phyloP scores from a whole-genome alignment of 106 monocot genomes.

The Platanthera zijinensis region DNA sequence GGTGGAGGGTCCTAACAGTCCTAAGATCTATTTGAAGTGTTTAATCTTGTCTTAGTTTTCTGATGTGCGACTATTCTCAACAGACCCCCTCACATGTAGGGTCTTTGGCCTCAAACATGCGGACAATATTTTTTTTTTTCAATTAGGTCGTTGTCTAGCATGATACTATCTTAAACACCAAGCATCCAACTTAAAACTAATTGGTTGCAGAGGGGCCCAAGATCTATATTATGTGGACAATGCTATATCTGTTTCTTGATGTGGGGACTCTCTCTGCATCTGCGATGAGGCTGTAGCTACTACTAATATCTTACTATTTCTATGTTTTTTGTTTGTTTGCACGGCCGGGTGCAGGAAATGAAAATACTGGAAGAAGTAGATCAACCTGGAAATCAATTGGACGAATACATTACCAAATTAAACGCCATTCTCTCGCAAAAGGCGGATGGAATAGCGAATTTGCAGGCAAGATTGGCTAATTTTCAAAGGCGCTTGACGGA shows the following conservation, averaged over 20 bases:
- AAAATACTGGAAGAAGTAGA: conserved; percentile 78
- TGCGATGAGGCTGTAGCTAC: too few species aligned
- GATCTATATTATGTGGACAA: too few species aligned
- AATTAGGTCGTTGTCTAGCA: neutral
- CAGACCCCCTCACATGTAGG: too few species aligned
- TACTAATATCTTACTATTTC: neutral
- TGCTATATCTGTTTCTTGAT: neutral
- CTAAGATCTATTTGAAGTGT: too few species aligned
- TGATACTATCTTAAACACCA: neutral
- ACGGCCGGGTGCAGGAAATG: conserved; percentile 50
- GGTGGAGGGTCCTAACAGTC: neutral
- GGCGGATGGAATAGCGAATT: conserved; percentile 66
- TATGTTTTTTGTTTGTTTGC: neutral
- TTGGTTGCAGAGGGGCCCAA: too few species aligned
- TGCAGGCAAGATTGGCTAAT: conserved; percentile 66
- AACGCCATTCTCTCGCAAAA: conserved; percentile 70
- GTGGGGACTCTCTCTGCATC: neutral
- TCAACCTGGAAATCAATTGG: conserved; percentile 77
- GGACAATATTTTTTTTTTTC: neutral
- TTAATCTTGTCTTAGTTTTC: too few species aligned
- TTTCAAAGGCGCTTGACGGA: conserved; percentile 85
- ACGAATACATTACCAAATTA: conserved; percentile 67
- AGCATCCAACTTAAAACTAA: too few species aligned
- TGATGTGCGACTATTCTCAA: too few species aligned
- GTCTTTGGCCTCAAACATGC: neutral